Evolutionary conservation across 2,329 filamentous ascomycete species (phyloP), one percentile per base, ranked within the genome.

Genomic region (Fusarium gaditjirri): DNA sequence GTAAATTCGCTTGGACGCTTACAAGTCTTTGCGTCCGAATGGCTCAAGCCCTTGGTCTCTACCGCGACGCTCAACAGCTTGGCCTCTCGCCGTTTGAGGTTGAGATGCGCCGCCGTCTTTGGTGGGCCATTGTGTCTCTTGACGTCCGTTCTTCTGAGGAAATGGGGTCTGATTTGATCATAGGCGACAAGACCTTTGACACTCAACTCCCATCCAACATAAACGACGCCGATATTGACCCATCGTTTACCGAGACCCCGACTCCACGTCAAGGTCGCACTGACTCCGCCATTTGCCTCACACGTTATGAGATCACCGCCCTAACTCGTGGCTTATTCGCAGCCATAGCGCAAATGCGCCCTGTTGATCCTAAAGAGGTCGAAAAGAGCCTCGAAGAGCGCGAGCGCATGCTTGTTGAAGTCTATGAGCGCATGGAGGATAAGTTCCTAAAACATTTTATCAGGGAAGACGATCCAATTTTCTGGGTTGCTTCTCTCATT

Each of bases 41-140:
- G 70, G 71, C 58, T 6, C 70, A 73, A 46, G 70, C 71, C 3
- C 70, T 73, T 10, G 71, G 71, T 11, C 71, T 73, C 17, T 70
- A 73, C 23, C 71, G 71, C 10, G 71, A 73, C 5, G 71, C 71
- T 1, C 68, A 68, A 14, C 71, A 74, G 23, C 57, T 73, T 10
- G 60, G 64, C 3, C 57, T 73, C 8, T 39, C 68, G 1, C 71
- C 71, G 2, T 73, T 73, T 16, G 71, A 73, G n/a, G 71, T 74
- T 16, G 71, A 73, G 68, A 73, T 74, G 71, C 71, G 71, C 4
- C 71, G 71, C 6, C 71, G 71, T n/a, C 68, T 73, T 25, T 73
- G 71, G 71, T 73, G 71, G 71, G 53, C 63, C 6, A 68, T 73
- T 14, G 58, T 74, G 17, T 47, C 71, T 25, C 56, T 73, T n/a